These are phyloP conservation scores for Epithemia pelagica DNA, from an alignment of 108 stramenopile species.

Conservation along the genomic window DNA sequence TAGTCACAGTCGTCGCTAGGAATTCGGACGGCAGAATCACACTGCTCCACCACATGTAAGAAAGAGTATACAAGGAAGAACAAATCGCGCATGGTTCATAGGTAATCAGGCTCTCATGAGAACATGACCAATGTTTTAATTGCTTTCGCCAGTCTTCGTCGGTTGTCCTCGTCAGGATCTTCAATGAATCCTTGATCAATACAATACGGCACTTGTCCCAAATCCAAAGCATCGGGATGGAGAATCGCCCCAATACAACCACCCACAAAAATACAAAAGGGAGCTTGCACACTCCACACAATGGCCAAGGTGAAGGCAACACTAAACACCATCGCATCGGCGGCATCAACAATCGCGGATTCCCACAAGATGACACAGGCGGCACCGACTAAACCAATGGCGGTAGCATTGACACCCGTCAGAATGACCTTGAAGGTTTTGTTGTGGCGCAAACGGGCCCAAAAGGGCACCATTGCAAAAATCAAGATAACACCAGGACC, in stretches of 20 bases:
- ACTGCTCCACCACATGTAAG: too few species aligned
- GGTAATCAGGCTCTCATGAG: too few species aligned
- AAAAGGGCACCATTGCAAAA: constrained; percentile 89
- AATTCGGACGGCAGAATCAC: too few species aligned
- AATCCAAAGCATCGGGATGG: constrained; percentile 34
- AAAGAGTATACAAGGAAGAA: too few species aligned
- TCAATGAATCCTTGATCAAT: constrained; percentile 4
- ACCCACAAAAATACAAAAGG: constrained; percentile 57
- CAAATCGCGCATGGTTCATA: too few species aligned
- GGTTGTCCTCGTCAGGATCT: neutral
- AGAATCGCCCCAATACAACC: constrained; percentile 72
- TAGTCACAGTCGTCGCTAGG: too few species aligned
- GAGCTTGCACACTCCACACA: constrained; percentile 61
- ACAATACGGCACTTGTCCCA: constrained; percentile 54
- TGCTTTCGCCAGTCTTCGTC: neutral
- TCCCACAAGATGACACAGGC: constrained; percentile 83
- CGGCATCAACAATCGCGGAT: constrained; percentile 48
- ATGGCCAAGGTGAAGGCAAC: constrained; percentile 51
- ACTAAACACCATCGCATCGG: constrained; percentile 78
- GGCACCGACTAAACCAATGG: constrained; percentile 81
- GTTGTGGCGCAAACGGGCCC: constrained; percentile 77
- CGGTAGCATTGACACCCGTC: constrained; percentile 80
- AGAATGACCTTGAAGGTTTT: constrained; percentile 65
- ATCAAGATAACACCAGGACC: constrained; percentile 89
- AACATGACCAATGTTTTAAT: too few species aligned